These are phyloP conservation scores for Suillus variegatus DNA, from an alignment of 768 basidiomycete species.

Conservation along the genomic window DNA sequence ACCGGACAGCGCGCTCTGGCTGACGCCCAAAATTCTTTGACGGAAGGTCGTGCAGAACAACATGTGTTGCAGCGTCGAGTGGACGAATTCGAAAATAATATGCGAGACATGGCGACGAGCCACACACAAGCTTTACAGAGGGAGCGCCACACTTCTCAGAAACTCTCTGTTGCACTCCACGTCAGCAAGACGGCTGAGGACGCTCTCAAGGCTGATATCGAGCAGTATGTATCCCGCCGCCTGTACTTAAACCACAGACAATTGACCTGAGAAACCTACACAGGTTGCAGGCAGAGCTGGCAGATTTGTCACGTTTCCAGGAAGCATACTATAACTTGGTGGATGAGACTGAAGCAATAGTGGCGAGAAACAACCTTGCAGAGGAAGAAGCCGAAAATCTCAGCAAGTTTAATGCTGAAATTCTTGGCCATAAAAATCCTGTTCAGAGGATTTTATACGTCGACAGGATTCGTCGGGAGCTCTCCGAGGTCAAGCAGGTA, in stretches of 20 bases:
- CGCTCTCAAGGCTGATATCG: constrained; percentile 65
- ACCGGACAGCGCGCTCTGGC: constrained; percentile 21
- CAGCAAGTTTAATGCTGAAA: constrained; percentile 81
- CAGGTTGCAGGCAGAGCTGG: constrained; percentile 52
- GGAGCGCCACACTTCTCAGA: constrained; percentile 48
- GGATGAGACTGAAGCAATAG: constrained; percentile 63
- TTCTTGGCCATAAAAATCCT: constrained; percentile 82
- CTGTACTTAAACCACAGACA: constrained; percentile 34
- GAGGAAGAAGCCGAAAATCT: constrained; percentile 79
- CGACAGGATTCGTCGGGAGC: constrained; percentile 77
- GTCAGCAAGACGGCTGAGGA: constrained; percentile 67
- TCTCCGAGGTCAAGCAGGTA: constrained; percentile 82
- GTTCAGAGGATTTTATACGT: constrained; percentile 87
- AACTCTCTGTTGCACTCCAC: constrained; percentile 51
- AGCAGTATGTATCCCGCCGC: constrained; percentile 49
- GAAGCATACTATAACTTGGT: constrained; percentile 68
- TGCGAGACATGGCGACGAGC: constrained; percentile 33
- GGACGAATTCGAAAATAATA: constrained; percentile 26
- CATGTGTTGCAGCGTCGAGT: constrained; percentile 30
- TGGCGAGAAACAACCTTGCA: constrained; percentile 72
- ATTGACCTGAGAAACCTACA: neutral
- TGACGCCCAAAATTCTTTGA: constrained; percentile 22
- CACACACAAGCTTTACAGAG: constrained; percentile 42
- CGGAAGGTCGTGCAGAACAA: constrained; percentile 18
- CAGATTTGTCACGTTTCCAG: constrained; percentile 64